phyloP scores from a whole-genome alignment of 352 stramenopile genomes.

The Pythium apleroticum region DNA sequence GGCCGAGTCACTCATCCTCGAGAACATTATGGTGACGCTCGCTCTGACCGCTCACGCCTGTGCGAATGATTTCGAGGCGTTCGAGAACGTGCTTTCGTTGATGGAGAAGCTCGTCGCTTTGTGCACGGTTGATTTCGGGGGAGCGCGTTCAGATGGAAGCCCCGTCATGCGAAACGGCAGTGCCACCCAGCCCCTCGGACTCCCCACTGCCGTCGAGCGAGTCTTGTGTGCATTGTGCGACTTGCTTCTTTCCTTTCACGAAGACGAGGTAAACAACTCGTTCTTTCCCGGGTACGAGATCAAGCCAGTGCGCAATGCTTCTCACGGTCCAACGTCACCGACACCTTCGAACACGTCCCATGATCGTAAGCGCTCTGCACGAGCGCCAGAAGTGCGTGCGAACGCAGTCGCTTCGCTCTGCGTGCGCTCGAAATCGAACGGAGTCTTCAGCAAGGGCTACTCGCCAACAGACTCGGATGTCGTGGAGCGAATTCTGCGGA shows the following conservation, averaged over 20 bases:
- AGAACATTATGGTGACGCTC: background rate
- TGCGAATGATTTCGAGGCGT: background rate
- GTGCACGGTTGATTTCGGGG: background rate
- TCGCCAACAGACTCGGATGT: constrained; percentile 9
- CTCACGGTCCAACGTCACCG: background rate
- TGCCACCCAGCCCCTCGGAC: background rate
- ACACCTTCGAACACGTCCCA: background rate
- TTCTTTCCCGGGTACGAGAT: constrained; percentile 19
- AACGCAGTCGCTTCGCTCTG: background rate
- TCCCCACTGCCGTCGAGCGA: constrained; percentile 12
- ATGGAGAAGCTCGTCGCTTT: background rate
- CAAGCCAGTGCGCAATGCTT: background rate
- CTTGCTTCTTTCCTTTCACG: constrained; percentile 19
- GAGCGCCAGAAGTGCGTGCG: background rate
- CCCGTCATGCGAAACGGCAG: background rate
- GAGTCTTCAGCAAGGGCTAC: constrained; percentile 24
- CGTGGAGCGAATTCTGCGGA: constrained; percentile 20
- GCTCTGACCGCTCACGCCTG: background rate
- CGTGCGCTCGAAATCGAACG: constrained; percentile 19
- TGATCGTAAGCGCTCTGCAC: background rate
- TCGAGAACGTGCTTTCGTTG: background rate
- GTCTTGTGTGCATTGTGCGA: constrained; percentile 19
- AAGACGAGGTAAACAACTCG: constrained; percentile 14
- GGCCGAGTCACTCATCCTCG: background rate
- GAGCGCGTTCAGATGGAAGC: background rate